phyloP scores from a whole-genome alignment of 306 rosid genomes.

The Sesbania bispinosa region DNA sequence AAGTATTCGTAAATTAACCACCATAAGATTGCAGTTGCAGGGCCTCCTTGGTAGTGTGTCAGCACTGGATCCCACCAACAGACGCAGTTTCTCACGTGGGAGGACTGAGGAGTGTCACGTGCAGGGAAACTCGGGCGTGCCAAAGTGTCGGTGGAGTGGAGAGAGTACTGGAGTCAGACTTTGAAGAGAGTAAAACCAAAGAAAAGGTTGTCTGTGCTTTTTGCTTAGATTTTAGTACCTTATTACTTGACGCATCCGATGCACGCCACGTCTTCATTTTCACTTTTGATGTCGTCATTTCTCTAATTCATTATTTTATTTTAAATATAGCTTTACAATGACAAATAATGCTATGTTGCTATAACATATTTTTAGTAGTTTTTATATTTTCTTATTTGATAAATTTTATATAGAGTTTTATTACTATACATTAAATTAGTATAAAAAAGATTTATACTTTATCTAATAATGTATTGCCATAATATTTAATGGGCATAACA shows the following conservation, averaged over 20 bases:
- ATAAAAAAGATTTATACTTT: too few species aligned
- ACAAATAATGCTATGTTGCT: too few species aligned
- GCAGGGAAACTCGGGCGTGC: conserved; percentile 25
- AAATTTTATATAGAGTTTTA: too few species aligned
- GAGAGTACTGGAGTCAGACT: not conserved
- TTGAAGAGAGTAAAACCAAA: not conserved
- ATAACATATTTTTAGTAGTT: too few species aligned
- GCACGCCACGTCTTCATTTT: not conserved
- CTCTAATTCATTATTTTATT: too few species aligned
- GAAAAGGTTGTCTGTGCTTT: not conserved
- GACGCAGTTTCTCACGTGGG: conserved; percentile 20
- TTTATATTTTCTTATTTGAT: too few species aligned
- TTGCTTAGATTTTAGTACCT: conserved; percentile 14
- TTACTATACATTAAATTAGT: too few species aligned
- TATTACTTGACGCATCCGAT: not conserved
- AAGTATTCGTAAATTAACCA: too few species aligned
- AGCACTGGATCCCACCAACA: conserved; percentile 23
- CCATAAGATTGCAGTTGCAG: too few species aligned
- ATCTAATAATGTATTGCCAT: too few species aligned
- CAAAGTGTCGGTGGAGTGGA: conserved; percentile 47
- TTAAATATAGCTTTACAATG: too few species aligned
- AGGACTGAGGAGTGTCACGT: conserved; percentile 27
- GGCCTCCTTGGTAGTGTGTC: not conserved
- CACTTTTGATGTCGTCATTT: not conserved
- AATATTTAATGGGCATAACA: too few species aligned